A percentile compares a stretch with the other conserved stretches of the same genome.
phyloP scores from a whole-genome alignment of 495 filamentous ascomycete genomes.

The Tuber magnatum region DNA sequence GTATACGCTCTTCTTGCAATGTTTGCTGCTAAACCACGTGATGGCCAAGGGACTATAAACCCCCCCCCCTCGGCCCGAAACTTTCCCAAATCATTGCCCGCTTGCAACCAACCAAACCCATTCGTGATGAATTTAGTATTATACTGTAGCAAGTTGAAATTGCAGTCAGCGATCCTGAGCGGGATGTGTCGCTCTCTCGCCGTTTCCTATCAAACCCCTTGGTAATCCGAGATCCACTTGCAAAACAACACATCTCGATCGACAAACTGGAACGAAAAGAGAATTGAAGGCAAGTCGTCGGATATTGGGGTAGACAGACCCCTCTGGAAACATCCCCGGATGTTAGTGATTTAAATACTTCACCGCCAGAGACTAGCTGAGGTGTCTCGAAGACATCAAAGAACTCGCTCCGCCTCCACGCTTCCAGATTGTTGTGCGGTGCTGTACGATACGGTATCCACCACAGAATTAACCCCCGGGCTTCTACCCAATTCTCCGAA shows the following conservation, averaged over 20 bases:
- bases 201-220: not conserved
- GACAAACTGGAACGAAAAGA: not conserved
- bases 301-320: not conserved
- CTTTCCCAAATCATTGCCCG: not conserved
- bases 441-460: not conserved
- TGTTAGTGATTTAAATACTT: no score
- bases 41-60: not conserved
- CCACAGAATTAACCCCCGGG: not conserved
- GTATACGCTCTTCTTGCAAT: not conserved
- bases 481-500: not conserved
- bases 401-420: not conserved
- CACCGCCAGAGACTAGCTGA: not conserved
- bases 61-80: not conserved
- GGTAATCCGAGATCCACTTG: not conserved
- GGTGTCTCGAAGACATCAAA: not conserved
- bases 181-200: no score
- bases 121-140: not conserved
- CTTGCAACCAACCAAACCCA: not conserved
- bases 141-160: not conserved
- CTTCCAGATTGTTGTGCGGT: not conserved
- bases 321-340: not conserved
- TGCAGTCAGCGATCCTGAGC: no score
- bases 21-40: not conserved
- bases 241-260: not conserved
- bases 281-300: not conserved